Evolutionary conservation across 352 stramenopile genomes (phyloP).

Genomic region (Phytopythium montanum): DNA sequence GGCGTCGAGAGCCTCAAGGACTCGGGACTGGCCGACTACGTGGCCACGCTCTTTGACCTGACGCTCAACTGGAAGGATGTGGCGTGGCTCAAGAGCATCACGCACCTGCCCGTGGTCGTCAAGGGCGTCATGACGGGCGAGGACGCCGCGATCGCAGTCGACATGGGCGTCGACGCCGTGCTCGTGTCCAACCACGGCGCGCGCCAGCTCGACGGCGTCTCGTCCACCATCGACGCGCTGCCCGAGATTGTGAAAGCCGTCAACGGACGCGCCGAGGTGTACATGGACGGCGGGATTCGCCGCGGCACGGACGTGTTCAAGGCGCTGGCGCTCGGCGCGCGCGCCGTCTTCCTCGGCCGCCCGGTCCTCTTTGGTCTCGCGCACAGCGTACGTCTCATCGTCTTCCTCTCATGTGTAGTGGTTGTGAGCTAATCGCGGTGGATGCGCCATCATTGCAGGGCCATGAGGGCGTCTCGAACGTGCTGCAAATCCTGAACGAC

Average conservation of each 20-base stretch:
- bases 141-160: slow-evolving; percentile 88
- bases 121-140: slow-evolving; percentile 94
- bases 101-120: slow-evolving; percentile 88
- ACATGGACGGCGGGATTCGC: slow-evolving; percentile 93
- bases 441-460: slow-evolving; percentile 33
- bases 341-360: slow-evolving; percentile 93
- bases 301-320: slow-evolving; percentile 96
- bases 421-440: not conserved
- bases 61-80: slow-evolving; percentile 94
- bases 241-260: slow-evolving; percentile 89
- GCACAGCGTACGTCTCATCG: slow-evolving; percentile 61
- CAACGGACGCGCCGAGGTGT: slow-evolving; percentile 81
- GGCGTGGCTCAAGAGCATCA: slow-evolving; percentile 90
- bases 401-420: not conserved
- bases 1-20: slow-evolving; percentile 49
- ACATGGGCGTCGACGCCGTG: slow-evolving; percentile 90
- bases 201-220: slow-evolving; percentile 88
- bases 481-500: slow-evolving; percentile 89
- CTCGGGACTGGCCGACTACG: slow-evolving; percentile 46
- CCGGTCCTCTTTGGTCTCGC: slow-evolving; percentile 94
- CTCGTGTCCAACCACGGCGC: slow-evolving; percentile 95
- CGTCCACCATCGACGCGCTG: slow-evolving; percentile 90
- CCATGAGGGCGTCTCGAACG: slow-evolving; percentile 80
- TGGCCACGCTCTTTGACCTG: slow-evolving; percentile 91
- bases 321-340: slow-evolving; percentile 90